Base-by-base conservation (phyloP, 176 grass and related monocot genomes). In the Dactylis glomerata region DNA sequence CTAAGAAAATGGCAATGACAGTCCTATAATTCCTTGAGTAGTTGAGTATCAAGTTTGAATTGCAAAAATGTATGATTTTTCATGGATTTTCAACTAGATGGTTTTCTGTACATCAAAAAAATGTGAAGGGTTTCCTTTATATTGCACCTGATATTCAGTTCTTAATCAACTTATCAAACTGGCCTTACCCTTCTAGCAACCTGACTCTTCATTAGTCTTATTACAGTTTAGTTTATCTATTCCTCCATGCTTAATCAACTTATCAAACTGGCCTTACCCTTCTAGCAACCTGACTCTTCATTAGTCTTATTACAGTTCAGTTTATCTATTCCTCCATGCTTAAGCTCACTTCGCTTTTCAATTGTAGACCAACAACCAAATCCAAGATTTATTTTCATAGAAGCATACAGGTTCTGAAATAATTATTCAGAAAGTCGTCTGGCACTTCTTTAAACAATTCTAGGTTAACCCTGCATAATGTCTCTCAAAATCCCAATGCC, bases 161-260 rank as follows among this genome's bases (percentile, higher is more conserved):
- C 9, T 37, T 3, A 1, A 40, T 50, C 13, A 81, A 86, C 31
- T 49, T 33, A 82, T 77, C 44, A 87, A 81, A 72, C 28, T 30
- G 3, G 6, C 40, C 7, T 22, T 45, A 47, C 22, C 23, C 41
- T 38, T 57, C n/a, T n/a, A n/a, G n/a, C n/a, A n/a, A n/a, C n/a
- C n/a, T n/a, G n/a, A n/a, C n/a, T n/a, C n/a, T n/a, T n/a, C n/a
- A n/a, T n/a, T n/a, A n/a, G n/a, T n/a, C n/a, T n/a, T n/a, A n/a
- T n/a, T n/a, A n/a, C n/a, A n/a, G n/a, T n/a, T n/a, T n/a, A n/a
- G n/a, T n/a, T n/a, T n/a, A n/a, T n/a, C n/a, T n/a, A n/a, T n/a
- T n/a, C n/a, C n/a, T n/a, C n/a, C n/a, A n/a, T n/a, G n/a, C n/a
- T n/a, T n/a, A n/a, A n/a, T n/a, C n/a, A n/a, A n/a, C n/a, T n/a